These are phyloP conservation scores for Barnettozyma sp. DNA, from an alignment of 805 yeast species.

Conservation along the genomic window DNA sequence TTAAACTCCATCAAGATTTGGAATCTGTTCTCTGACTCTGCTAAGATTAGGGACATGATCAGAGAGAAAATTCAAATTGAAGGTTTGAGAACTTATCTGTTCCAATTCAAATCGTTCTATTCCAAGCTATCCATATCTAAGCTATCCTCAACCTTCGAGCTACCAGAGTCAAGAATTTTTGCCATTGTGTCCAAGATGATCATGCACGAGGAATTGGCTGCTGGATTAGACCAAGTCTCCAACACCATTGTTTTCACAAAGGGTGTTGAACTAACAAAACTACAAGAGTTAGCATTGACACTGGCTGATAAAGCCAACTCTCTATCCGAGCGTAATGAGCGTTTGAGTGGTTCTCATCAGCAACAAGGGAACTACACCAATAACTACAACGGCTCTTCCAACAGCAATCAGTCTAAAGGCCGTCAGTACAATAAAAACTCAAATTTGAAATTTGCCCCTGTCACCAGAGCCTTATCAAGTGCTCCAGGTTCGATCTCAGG, in stretches of 20 bases:
- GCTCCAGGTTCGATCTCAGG: conserved; percentile 30
- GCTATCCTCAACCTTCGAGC: conserved; percentile 60
- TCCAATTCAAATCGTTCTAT: conserved; percentile 73
- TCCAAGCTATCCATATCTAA: conserved; percentile 63
- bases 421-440: conserved; percentile 26
- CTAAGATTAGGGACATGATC: conserved; percentile 62
- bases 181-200: conserved; percentile 71
- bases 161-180: conserved; percentile 47
- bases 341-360: conserved; percentile 62
- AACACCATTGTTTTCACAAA: conserved; percentile 59
- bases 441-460: conserved; percentile 26
- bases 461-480: conserved; percentile 29
- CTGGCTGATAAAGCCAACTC: conserved; percentile 76
- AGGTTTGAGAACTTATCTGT: conserved; percentile 88
- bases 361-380: conserved; percentile 24
- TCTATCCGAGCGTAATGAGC: conserved; percentile 78
- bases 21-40: conserved; percentile 70
- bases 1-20: conserved; percentile 77
- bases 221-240: conserved; percentile 62
- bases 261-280: conserved; percentile 72
- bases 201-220: conserved; percentile 68
- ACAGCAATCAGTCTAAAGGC: conserved; percentile 17
- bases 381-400: conserved; percentile 13
- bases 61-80: conserved; percentile 76
- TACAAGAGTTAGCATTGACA: conserved; percentile 82